Percentiles rank a stretch among this genome's conserved stretches.
Evolutionary conservation across 352 stramenopile species (phyloP).

Genomic region (Phytophthora parvispora): DNA sequence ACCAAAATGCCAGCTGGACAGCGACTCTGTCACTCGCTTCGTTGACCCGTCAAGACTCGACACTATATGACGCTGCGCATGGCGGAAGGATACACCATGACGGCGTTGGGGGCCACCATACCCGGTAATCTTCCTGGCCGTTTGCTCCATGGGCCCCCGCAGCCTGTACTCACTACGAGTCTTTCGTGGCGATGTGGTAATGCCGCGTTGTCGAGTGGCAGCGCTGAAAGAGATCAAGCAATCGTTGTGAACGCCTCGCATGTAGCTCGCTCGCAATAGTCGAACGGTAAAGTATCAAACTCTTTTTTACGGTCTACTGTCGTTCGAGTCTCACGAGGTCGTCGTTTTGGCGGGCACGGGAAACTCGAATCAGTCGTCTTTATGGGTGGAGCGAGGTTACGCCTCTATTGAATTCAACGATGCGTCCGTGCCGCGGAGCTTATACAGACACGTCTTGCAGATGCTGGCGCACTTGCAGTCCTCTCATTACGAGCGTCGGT

Average conservation of each 20-base stretch:
- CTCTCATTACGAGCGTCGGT: no score
- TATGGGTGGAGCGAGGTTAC: background rate
- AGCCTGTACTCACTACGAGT: conserved; percentile 6
- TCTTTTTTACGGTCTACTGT: no score
- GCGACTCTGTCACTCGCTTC: background rate
- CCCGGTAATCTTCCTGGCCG: background rate
- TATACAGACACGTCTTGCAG: background rate
- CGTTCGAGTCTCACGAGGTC: background rate
- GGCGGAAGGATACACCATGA: background rate
- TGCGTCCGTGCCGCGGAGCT: background rate
- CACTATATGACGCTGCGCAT: conserved; percentile 16
- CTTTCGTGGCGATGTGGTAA: background rate
- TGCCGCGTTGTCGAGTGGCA: background rate
- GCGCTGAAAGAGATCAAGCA: background rate
- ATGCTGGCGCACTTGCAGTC: background rate
- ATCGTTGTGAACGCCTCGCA: background rate
- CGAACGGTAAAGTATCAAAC: no score
- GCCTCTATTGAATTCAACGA: conserved; percentile 12
- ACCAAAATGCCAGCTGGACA: conserved; percentile 24
- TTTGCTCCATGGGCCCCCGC: background rate
- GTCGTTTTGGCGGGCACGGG: background rate
- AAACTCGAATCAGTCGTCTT: no score
- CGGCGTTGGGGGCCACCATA: background rate
- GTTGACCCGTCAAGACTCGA: conserved; percentile 17
- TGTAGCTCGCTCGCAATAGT: no score